Conservation (phyloP, 2,329 filamentous ascomycete species). For the Incumbomyces lentus region DNA sequence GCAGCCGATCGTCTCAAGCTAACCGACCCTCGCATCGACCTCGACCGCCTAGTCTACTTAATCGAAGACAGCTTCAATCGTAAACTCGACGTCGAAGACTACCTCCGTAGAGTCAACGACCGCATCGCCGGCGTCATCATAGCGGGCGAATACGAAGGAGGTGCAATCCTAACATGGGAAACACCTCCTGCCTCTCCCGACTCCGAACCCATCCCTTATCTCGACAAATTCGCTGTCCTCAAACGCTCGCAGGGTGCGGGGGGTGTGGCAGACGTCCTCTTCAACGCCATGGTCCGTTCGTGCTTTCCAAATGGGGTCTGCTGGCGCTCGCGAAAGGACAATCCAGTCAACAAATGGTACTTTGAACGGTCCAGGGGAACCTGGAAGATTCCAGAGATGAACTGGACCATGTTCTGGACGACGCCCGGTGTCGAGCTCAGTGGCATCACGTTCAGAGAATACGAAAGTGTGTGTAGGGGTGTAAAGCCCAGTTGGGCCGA, state of each 20-base stretch:
- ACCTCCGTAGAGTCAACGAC: conserved; percentile 67
- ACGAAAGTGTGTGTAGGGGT: conserved; percentile 62
- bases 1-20: conserved; percentile 47
- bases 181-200: conserved; percentile 51
- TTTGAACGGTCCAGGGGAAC: conserved; percentile 82
- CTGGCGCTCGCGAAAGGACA: conserved; percentile 81
- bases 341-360: conserved; percentile 99
- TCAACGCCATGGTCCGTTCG: conserved; percentile 84
- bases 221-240: conserved; percentile 94
- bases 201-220: conserved; percentile 67
- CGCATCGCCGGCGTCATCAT: conserved; percentile 86
- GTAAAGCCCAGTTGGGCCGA: conserved; percentile 42
- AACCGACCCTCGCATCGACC: conserved; percentile 70
- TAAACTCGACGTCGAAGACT: conserved; percentile 72
- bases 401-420: conserved; percentile 99
- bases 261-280: conserved; percentile 90
- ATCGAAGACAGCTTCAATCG: conserved; percentile 91
- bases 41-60: conserved; percentile 69
- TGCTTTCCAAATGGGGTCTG: conserved; percentile 85
- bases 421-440: conserved; percentile 50
- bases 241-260: conserved; percentile 80
- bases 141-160: conserved; percentile 91
- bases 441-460: conserved; percentile 49
- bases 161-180: conserved; percentile 92
- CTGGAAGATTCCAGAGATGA: conserved; percentile 66